A percentile compares a stretch with the other conserved stretches of the same genome.
These are phyloP conservation scores for Claviceps sorghi DNA, from an alignment of 2,329 filamentous ascomycete genomes.

Conservation along the genomic window DNA sequence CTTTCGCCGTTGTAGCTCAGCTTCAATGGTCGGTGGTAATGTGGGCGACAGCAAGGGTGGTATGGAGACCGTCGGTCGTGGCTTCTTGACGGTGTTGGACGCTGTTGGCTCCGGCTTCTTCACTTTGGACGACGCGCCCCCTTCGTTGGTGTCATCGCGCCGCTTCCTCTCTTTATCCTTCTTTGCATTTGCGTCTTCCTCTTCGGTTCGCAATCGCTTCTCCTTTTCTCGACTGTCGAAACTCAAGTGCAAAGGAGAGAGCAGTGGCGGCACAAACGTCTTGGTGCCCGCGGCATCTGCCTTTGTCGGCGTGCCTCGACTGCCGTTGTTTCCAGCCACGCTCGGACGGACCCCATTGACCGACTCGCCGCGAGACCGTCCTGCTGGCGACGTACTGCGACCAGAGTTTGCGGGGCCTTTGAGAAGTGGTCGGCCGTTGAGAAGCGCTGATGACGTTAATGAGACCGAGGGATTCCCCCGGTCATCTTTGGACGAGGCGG, in stretches of 20 bases:
- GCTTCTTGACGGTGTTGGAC: slow-evolving; percentile 20
- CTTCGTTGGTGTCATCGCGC: slow-evolving; percentile 16
- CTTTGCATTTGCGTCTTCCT: slow-evolving; percentile 14
- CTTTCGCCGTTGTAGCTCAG: slow-evolving; percentile 18
- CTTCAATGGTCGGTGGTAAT: slow-evolving; percentile 36
- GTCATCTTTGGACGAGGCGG: slow-evolving; percentile 13
- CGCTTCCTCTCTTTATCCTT: slow-evolving; percentile 18
- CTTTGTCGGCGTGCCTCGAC: slow-evolving; percentile 23
- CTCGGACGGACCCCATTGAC: slow-evolving; percentile 28
- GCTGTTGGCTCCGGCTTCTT: slow-evolving; percentile 15
- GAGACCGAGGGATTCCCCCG: slow-evolving; percentile 6
- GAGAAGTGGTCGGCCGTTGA: slow-evolving; percentile 22
- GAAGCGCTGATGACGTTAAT: slow-evolving; percentile 14
- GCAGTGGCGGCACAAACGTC: slow-evolving; percentile 32
- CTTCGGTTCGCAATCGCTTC: slow-evolving; percentile 12
- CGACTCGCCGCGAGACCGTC: slow-evolving; percentile 25
- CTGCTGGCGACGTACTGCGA: slow-evolving; percentile 20
- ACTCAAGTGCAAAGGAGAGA: slow-evolving; percentile 37
- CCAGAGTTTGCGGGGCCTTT: slow-evolving; percentile 15
- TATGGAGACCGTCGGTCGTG: slow-evolving; percentile 23
- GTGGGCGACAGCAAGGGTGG: slow-evolving; percentile 42
- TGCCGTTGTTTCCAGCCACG: slow-evolving; percentile 19
- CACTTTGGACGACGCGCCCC: slow-evolving; percentile 15
- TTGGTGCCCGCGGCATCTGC: slow-evolving; percentile 21
- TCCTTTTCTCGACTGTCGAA: slow-evolving; percentile 24